Percentiles rank a stretch among this genome's conserved stretches.
Conservation (phyloP, 805 yeast species). For the Wickerhamomyces bovis region DNA sequence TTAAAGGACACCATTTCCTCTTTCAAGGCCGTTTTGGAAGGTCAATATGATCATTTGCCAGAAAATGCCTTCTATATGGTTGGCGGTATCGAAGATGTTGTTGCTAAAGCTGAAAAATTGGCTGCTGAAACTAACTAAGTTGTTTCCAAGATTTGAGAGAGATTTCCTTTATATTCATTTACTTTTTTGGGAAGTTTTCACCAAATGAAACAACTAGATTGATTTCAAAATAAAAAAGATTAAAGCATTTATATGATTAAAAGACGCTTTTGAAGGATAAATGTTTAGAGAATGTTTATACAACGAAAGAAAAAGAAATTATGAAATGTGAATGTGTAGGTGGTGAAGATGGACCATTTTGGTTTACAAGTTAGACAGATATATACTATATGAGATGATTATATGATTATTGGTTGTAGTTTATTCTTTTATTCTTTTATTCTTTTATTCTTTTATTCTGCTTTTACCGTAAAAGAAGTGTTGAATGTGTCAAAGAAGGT, state of each 20-base stretch:
- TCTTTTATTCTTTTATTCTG: too few species aligned
- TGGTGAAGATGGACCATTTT: not conserved
- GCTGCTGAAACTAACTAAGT: conserved; percentile 81
- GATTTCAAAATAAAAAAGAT: conserved; percentile 3
- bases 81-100: conserved; percentile 98
- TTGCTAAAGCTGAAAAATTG: conserved; percentile 98
- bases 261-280: conserved; percentile 2
- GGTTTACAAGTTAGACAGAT: not conserved
- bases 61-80: conserved; percentile 99
- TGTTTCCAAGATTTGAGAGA: not conserved
- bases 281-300: conserved; percentile 16
- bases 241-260: conserved; percentile 2
- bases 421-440: too few species aligned
- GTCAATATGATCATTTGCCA: conserved; percentile 98
- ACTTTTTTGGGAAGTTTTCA: not conserved
- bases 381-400: not conserved
- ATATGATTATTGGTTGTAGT: not conserved
- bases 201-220: not conserved
- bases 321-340: not conserved
- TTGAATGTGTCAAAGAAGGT: too few species aligned
- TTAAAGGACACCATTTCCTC: conserved; percentile 91
- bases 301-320: not conserved
- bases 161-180: not conserved
- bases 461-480: too few species aligned
- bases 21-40: conserved; percentile 94